A percentile compares a stretch with the other conserved stretches of the same genome.
phyloP scores from a whole-genome alignment of 2,329 filamentous ascomycete genomes.

The Metarhizium rileyi region DNA sequence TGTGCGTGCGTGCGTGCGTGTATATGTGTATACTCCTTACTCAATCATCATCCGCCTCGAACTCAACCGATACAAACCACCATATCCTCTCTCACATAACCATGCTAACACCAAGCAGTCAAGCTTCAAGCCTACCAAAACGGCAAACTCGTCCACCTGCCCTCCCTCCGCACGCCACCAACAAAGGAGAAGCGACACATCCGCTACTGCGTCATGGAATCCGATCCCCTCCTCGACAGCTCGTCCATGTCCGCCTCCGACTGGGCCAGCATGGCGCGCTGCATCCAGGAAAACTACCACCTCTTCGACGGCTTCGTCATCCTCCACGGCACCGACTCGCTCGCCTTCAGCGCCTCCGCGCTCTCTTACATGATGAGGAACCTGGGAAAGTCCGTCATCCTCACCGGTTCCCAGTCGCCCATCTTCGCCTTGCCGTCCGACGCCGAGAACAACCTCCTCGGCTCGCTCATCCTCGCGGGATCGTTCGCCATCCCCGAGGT shows the following conservation, averaged over 20 bases:
- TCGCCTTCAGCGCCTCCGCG: slow-evolving; percentile 82
- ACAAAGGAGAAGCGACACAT: slow-evolving; percentile 74
- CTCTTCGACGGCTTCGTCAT: slow-evolving; percentile 87
- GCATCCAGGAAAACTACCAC: slow-evolving; percentile 77
- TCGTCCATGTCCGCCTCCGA: slow-evolving; percentile 80
- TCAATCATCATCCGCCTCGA: too few relatives aligned
- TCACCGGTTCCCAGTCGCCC: slow-evolving; percentile 74
- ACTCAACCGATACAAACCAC: too few relatives aligned
- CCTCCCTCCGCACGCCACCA: slow-evolving; percentile 67
- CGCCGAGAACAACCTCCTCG: slow-evolving; percentile 81
- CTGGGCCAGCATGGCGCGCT: slow-evolving; percentile 74
- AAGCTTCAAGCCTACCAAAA: slow-evolving; percentile 42
- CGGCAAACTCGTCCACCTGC: slow-evolving; percentile 41
- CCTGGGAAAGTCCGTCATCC: slow-evolving; percentile 80
- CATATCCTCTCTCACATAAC: too few relatives aligned
- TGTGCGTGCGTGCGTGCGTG: too few relatives aligned
- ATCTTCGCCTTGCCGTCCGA: slow-evolving; percentile 89
- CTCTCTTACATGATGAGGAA: slow-evolving; percentile 90
- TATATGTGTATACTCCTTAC: too few relatives aligned
- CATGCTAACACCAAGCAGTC: slow-evolving; percentile 23
- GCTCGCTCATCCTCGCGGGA: slow-evolving; percentile 79
- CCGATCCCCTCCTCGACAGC: slow-evolving; percentile 75
- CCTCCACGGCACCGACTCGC: slow-evolving; percentile 81
- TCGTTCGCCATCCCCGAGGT: slow-evolving; percentile 92
- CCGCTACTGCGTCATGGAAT: slow-evolving; percentile 77